Evolutionary conservation across 2,329 filamentous ascomycete species (phyloP).

Genomic region (Didymella sp.): DNA sequence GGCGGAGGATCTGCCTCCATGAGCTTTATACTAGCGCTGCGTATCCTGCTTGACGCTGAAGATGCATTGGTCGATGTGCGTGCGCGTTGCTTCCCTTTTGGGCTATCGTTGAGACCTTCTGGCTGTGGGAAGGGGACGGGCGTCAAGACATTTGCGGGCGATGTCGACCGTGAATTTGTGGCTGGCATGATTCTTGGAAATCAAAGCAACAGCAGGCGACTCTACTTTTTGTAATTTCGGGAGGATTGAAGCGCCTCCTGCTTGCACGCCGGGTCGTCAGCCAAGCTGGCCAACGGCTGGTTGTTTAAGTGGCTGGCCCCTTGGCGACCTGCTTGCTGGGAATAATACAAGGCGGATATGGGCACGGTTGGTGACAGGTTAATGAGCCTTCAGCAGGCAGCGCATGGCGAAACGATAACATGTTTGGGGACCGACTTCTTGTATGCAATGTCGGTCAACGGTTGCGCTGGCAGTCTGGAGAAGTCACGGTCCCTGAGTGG

Average conservation of each 20-base stretch:
- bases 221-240: slow-evolving; percentile 5
- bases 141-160: slow-evolving; percentile 15
- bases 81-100: slow-evolving; percentile 26
- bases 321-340: slow-evolving; percentile 8
- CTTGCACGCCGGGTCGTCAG: slow-evolving; percentile 17
- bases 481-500: slow-evolving; percentile 2
- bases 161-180: slow-evolving; percentile 22
- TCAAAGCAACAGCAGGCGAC: neutral
- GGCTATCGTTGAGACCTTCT: neutral
- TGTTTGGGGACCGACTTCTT: slow-evolving; percentile 5
- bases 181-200: slow-evolving; percentile 30
- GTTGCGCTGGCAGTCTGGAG: slow-evolving; percentile 4
- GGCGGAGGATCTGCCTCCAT: slow-evolving; percentile 50
- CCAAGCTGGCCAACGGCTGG: slow-evolving; percentile 13
- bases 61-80: slow-evolving; percentile 46
- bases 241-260: slow-evolving; percentile 3
- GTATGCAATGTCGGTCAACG: slow-evolving; percentile 3
- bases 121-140: slow-evolving; percentile 16
- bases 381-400: neutral
- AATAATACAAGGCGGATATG: slow-evolving; percentile 7
- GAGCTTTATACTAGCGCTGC: slow-evolving; percentile 47
- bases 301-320: slow-evolving; percentile 10
- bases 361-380: neutral
- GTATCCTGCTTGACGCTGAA: slow-evolving; percentile 40
- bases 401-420: slow-evolving; percentile 4